These are phyloP conservation scores for Dillenia suffruticosa DNA, from an alignment of 164 flowering plant genomes.

Conservation along the genomic window DNA sequence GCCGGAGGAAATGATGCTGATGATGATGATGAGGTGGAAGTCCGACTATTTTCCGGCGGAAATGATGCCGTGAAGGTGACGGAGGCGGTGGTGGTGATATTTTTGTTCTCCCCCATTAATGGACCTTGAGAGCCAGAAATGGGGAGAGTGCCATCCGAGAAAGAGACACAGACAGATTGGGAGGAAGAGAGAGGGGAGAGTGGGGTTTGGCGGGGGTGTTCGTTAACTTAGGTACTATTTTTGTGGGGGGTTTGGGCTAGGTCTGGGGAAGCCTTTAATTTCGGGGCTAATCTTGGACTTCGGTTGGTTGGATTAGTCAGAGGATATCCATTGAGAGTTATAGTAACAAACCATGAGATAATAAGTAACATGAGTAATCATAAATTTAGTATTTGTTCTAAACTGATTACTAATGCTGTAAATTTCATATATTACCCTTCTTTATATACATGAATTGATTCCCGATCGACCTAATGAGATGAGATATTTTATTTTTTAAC, in stretches of 20 bases:
- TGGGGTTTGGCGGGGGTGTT: not conserved
- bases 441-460: no score
- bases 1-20: conserved; percentile 7
- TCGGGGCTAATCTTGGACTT: not conserved
- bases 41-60: not conserved
- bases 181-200: not conserved
- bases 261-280: not conserved
- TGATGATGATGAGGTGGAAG: conserved; percentile 1
- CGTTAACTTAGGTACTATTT: conserved; percentile 7
- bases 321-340: no score
- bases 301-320: not conserved
- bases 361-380: no score
- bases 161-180: conserved; percentile 2
- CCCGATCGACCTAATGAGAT: no score
- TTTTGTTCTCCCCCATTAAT: conserved; percentile 27
- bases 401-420: no score
- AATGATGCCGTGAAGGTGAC: conserved; percentile 3
- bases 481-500: no score
- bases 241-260: conserved; percentile 2
- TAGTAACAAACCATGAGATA: no score
- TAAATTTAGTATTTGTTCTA: no score
- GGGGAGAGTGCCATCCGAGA: conserved; percentile 13
- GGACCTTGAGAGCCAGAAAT: conserved; percentile 10
- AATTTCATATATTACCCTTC: no score
- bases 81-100: conserved; percentile 9